Evolutionary conservation across 75 land plant genomes (phyloP).

Genomic region (Selaginella tamariscina): DNA sequence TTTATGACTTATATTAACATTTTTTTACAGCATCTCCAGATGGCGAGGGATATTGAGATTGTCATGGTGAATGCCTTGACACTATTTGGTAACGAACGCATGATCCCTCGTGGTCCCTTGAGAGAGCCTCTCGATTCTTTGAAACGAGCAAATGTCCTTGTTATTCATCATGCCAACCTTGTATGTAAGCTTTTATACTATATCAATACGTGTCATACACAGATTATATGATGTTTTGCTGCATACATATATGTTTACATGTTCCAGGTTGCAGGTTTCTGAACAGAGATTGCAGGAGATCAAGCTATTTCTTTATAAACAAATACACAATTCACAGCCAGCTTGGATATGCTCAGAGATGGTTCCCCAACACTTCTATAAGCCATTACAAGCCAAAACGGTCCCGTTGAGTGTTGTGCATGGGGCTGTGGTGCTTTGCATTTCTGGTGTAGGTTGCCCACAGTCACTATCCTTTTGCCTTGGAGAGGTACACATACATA

Average conservation of each 20-base stretch:
- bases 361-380: background rate
- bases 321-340: background rate
- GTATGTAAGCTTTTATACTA: too few relatives aligned
- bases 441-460: constrained; percentile 59
- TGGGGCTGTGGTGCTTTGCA: constrained; percentile 34
- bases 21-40: constrained; percentile 46
- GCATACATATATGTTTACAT: too few relatives aligned
- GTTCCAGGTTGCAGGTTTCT: too few relatives aligned
- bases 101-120: constrained; percentile 83
- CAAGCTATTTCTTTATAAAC: too few relatives aligned
- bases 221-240: too few relatives aligned
- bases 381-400: background rate
- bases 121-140: constrained; percentile 62
- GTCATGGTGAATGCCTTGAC: constrained; percentile 78
- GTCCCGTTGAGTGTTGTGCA: constrained; percentile 26
- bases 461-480: constrained; percentile 34
- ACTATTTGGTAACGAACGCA: constrained; percentile 59
- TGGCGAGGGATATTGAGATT: constrained; percentile 68
- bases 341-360: background rate
- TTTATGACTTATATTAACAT: background rate
- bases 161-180: constrained; percentile 80
- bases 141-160: constrained; percentile 55
- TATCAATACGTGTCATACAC: too few relatives aligned
- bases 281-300: too few relatives aligned
- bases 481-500: constrained; percentile 27